These are phyloP conservation scores for Fusarium albidum DNA, from an alignment of 2,329 filamentous ascomycete genomes.

Conservation along the genomic window DNA sequence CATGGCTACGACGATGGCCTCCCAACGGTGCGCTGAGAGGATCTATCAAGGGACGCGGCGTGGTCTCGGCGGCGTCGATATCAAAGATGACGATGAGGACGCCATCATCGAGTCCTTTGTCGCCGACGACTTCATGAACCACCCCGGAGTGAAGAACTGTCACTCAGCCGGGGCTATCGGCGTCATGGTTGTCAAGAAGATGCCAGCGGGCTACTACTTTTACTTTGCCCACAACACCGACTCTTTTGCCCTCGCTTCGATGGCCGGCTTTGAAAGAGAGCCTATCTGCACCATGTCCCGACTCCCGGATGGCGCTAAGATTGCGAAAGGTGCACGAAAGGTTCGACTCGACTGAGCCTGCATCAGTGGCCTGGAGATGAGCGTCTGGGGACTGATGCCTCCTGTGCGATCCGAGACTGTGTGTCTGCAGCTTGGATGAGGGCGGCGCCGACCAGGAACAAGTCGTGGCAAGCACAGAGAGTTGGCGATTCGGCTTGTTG, in stretches of 20 bases:
- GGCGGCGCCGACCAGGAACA: not conserved
- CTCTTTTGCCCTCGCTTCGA: constrained; percentile 84
- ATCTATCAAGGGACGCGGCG: constrained; percentile 76
- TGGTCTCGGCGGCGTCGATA: constrained; percentile 66
- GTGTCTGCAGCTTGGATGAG: not conserved
- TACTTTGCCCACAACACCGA: constrained; percentile 98
- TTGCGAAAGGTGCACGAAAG: constrained; percentile 64
- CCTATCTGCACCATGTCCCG: constrained; percentile 91
- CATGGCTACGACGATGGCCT: constrained; percentile 95
- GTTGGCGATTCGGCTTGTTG: not conserved
- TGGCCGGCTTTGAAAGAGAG: constrained; percentile 79
- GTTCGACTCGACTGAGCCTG: constrained; percentile 45
- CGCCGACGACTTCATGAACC: constrained; percentile 88
- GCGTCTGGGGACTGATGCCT: not conserved
- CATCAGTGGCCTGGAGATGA: not conserved
- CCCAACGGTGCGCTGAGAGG: constrained; percentile 84
- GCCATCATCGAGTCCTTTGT: constrained; percentile 79
- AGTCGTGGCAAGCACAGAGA: not conserved
- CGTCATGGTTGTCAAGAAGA: constrained; percentile 89
- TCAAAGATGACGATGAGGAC: constrained; percentile 79
- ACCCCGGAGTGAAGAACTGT: constrained; percentile 83
- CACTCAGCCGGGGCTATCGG: constrained; percentile 89
- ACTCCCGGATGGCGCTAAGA: constrained; percentile 60
- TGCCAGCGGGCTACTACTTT: constrained; percentile 76
- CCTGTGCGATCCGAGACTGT: not conserved